Base-by-base conservation (phyloP, 2,329 filamentous ascomycete species). In the Hypocreales sp. region DNA sequence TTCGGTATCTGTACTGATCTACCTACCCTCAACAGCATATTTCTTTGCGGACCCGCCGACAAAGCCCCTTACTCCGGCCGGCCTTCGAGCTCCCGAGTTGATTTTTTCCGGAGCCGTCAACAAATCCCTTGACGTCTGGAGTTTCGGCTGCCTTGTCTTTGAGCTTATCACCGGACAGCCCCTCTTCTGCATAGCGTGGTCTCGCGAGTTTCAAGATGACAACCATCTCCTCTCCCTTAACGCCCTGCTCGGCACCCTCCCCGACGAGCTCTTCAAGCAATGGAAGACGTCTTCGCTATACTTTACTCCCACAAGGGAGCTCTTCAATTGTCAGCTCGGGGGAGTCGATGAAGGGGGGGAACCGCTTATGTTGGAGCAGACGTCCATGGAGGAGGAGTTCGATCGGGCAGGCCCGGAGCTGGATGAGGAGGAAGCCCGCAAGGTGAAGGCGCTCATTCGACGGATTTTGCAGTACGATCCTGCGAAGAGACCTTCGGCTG, bases 381-480 rank as follows among this genome's bases (percentile, higher is more conserved):
- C 7, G n/a, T 35, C 38, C 2, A 42, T 46, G 37, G 40, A 48
- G 26, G 40, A 43, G 11, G 5, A 29, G 16, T 45, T 47, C 28
- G 40, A 44, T 27, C 8, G 35, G 26, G 39, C 37, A n/a, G 18
- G 14, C 3, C 40, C 38, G 3, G 38, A 44, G 8, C 4, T 45
- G 17, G 33, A 35, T 8, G 28, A 43, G 31, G 39, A 40, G 13
- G 42, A 51, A 23, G 37, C 37, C 2, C 9, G 15, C 8, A 26
- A 34, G 18, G 33, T 42, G 4, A 50, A 48, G 33, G 18, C 18
- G 21, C 38, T 50, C 10, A 35, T 51, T 28, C 36, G 44, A 20
- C 21, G 41, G 26, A 47, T 48, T 29, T 28, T 51, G 31, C 41
- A 45, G 16, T 51, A 50, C 22, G 40, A 50, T 35, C 40, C 42